Percentiles rank a stretch among this genome's conserved stretches.
Conservation (phyloP, 306 rosid species). For the Dryas octopetala region DNA sequence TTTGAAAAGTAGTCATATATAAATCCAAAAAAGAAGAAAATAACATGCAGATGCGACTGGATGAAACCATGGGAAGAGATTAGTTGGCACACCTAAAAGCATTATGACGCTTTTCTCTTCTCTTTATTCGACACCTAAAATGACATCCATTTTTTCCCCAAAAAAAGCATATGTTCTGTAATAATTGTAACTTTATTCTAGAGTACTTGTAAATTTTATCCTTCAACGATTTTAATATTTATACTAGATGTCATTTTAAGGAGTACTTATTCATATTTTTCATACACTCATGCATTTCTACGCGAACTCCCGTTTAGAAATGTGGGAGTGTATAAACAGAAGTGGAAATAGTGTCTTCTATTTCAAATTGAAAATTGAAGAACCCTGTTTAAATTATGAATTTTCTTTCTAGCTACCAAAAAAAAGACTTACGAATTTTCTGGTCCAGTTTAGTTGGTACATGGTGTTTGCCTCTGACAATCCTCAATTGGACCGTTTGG, state of each 20-base stretch:
- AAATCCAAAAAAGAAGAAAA: background rate
- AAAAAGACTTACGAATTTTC: too few relatives aligned
- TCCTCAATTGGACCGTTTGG: background rate
- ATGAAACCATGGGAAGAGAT: background rate
- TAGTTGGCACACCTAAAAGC: slow-evolving; percentile 2
- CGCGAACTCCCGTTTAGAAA: too few relatives aligned
- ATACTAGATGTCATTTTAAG: too few relatives aligned
- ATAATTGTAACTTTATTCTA: background rate
- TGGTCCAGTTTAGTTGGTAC: background rate
- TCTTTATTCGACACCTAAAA: background rate
- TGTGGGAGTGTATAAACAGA: too few relatives aligned
- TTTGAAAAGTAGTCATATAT: background rate
- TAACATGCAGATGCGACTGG: background rate
- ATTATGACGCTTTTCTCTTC: background rate
- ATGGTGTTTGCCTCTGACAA: background rate
- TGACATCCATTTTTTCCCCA: background rate
- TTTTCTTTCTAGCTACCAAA: too few relatives aligned
- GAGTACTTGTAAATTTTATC: too few relatives aligned
- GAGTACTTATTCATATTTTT: too few relatives aligned
- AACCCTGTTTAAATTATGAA: too few relatives aligned
- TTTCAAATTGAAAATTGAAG: too few relatives aligned
- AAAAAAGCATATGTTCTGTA: background rate
- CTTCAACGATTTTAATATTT: too few relatives aligned
- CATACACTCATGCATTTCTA: too few relatives aligned
- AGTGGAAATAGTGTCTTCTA: too few relatives aligned